phyloP scores from a whole-genome alignment of 179 eudicot genomes.

The Camellia oleifera region DNA sequence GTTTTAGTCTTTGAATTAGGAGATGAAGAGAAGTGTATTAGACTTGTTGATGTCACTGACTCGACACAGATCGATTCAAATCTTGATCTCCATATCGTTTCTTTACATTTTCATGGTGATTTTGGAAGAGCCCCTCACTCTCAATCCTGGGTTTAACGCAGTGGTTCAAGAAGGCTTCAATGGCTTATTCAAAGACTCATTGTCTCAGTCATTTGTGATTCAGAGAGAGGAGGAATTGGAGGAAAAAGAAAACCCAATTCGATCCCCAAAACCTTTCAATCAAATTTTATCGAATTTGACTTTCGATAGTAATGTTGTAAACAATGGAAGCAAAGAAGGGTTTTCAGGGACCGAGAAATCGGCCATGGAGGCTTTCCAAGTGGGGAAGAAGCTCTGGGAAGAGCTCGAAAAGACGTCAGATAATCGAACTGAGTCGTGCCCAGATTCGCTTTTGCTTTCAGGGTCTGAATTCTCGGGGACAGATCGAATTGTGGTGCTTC shows the following conservation, averaged over 20 bases:
- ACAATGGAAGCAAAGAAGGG: slow-evolving; percentile 42
- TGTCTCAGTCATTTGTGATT: slow-evolving; percentile 32
- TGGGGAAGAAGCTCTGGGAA: slow-evolving; percentile 70
- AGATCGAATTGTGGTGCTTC: slow-evolving; percentile 56
- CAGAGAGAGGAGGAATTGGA: slow-evolving; percentile 53
- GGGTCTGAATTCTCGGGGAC: slow-evolving; percentile 51
- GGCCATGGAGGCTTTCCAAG: slow-evolving; percentile 60
- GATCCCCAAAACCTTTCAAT: slow-evolving; percentile 46
- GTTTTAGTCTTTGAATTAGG: too few species aligned
- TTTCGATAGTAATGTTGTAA: slow-evolving; percentile 44
- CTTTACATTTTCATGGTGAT: slow-evolving; percentile 56
- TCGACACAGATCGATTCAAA: slow-evolving; percentile 57
- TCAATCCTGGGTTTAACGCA: slow-evolving; percentile 38
- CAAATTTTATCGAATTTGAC: slow-evolving; percentile 51
- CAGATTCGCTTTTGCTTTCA: slow-evolving; percentile 53
- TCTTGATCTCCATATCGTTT: slow-evolving; percentile 41
- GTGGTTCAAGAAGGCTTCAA: slow-evolving; percentile 24
- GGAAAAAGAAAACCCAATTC: slow-evolving; percentile 59
- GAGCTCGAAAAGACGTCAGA: slow-evolving; percentile 35
- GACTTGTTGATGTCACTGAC: slow-evolving; percentile 42
- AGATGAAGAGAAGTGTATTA: slow-evolving; percentile 34
- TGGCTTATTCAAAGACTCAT: slow-evolving; percentile 34
- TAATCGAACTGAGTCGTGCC: slow-evolving; percentile 55
- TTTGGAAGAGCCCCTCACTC: slow-evolving; percentile 63
- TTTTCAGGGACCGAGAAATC: slow-evolving; percentile 50